Percentiles rank a stretch among this genome's conserved stretches.
phyloP scores from a whole-genome alignment of 2,329 filamentous ascomycete genomes.

The Trematosphaeria pertusa region DNA sequence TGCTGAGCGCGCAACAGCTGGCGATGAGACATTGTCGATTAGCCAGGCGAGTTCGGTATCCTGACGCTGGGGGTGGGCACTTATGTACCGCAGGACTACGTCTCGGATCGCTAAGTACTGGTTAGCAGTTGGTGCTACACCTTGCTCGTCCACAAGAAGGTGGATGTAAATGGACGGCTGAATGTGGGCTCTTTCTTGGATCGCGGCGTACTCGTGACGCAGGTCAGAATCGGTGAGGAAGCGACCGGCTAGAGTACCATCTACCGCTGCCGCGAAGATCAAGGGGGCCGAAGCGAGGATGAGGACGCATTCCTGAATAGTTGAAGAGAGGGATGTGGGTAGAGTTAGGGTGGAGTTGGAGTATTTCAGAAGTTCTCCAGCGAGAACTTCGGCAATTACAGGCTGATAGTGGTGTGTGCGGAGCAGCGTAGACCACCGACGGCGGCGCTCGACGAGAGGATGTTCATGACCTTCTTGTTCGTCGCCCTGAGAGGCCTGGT shows the following conservation, averaged over 20 bases:
- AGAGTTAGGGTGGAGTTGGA: constrained; percentile 19
- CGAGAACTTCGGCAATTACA: constrained; percentile 31
- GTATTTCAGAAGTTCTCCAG: constrained; percentile 34
- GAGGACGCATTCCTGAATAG: constrained; percentile 31
- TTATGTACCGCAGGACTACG: constrained; percentile 26
- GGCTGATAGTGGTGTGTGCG: constrained; percentile 25
- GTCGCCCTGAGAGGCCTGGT: background rate
- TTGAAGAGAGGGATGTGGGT: constrained; percentile 12
- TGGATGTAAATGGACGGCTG: constrained; percentile 42
- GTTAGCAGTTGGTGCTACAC: constrained; percentile 28
- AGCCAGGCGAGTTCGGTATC: constrained; percentile 16
- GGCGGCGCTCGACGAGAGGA: constrained; percentile 16
- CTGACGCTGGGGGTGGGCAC: background rate
- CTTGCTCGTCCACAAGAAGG: constrained; percentile 27
- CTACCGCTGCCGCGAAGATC: constrained; percentile 31
- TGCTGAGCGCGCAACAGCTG: constrained; percentile 2
- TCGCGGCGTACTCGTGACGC: constrained; percentile 23
- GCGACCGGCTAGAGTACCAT: constrained; percentile 27
- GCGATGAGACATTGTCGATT: constrained; percentile 30
- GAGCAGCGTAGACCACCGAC: constrained; percentile 26
- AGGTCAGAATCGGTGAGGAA: constrained; percentile 20
- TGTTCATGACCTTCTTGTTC: too few species aligned
- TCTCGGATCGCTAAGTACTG: constrained; percentile 31
- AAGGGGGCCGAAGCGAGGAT: constrained; percentile 36
- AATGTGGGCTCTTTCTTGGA: constrained; percentile 25